Evolutionary conservation across 768 basidiomycete species (phyloP).

Genomic region (Lenzites betulinus): DNA sequence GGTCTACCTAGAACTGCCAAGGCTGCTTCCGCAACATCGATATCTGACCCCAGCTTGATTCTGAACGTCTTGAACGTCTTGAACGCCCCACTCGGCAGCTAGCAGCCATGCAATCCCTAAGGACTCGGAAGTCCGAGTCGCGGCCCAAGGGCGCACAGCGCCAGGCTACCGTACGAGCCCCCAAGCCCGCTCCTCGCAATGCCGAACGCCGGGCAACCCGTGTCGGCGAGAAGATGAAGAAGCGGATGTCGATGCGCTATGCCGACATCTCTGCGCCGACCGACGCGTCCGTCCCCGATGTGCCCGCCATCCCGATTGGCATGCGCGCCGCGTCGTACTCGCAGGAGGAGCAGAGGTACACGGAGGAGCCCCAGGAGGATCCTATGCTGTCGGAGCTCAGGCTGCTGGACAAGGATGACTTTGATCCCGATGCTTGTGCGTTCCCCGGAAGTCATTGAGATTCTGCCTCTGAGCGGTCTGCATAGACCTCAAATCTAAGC

Average conservation of each 20-base stretch:
- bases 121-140: slow-evolving; percentile 32
- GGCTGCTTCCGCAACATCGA: no score
- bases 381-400: slow-evolving; percentile 59
- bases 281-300: slow-evolving; percentile 52
- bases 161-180: slow-evolving; percentile 7
- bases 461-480: neutral
- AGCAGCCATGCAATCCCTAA: slow-evolving; percentile 35
- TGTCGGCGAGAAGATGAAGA: slow-evolving; percentile 90
- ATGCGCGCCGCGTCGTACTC: slow-evolving; percentile 38
- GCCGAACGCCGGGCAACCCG: slow-evolving; percentile 43
- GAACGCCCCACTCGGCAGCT: neutral
- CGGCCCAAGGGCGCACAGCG: slow-evolving; percentile 17
- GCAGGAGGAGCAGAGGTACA: slow-evolving; percentile 29
- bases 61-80: neutral
- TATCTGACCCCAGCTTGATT: neutral
- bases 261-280: slow-evolving; percentile 81
- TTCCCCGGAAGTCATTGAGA: slow-evolving; percentile 12
- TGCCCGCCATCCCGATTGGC: slow-evolving; percentile 57
- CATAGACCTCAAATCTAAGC: slow-evolving; percentile 75
- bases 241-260: slow-evolving; percentile 94
- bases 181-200: slow-evolving; percentile 16
- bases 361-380: slow-evolving; percentile 57
- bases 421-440: slow-evolving; percentile 90
- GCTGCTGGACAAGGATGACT: slow-evolving; percentile 72
- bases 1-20: no score